Conservation (phyloP, 805 yeast species). For the Candida tallmaniae region DNA sequence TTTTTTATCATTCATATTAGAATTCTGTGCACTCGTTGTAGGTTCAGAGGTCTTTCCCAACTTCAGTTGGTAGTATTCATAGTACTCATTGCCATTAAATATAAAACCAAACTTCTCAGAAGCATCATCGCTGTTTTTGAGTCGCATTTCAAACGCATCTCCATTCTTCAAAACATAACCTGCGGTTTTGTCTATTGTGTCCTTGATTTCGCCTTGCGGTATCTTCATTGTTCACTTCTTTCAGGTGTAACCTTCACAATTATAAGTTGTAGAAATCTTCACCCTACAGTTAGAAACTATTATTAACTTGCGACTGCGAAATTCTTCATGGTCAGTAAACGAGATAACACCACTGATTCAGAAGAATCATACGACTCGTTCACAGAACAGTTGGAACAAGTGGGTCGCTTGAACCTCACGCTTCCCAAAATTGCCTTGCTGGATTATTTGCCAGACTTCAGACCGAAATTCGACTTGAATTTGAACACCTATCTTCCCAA, state of each 20-base stretch:
- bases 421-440: slow-evolving; percentile 7
- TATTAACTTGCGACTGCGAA: too few relatives aligned
- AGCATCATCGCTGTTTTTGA: slow-evolving; percentile 40
- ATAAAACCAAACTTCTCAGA: slow-evolving; percentile 64
- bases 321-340: neutral
- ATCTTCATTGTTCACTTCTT: slow-evolving; percentile 2
- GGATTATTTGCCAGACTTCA: slow-evolving; percentile 8
- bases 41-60: slow-evolving; percentile 15
- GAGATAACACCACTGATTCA: slow-evolving; percentile 1
- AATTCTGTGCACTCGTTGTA: neutral
- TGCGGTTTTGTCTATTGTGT: slow-evolving; percentile 66
- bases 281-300: too few relatives aligned
- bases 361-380: slow-evolving; percentile 36
- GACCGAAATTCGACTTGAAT: slow-evolving; percentile 11
- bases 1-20: neutral
- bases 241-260: too few relatives aligned
- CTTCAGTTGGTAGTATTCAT: slow-evolving; percentile 53
- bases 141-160: slow-evolving; percentile 53
- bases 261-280: too few relatives aligned
- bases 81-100: slow-evolving; percentile 46
- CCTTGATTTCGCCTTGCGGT: slow-evolving; percentile 51
- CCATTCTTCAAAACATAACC: slow-evolving; percentile 70
- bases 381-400: slow-evolving; percentile 46
- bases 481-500: slow-evolving; percentile 1
- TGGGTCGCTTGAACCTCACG: slow-evolving; percentile 39